A percentile compares a stretch with the other conserved stretches of the same genome.
These are phyloP conservation scores for Aureobasidium lini DNA, from an alignment of 2,329 filamentous ascomycete species.

Conservation along the genomic window DNA sequence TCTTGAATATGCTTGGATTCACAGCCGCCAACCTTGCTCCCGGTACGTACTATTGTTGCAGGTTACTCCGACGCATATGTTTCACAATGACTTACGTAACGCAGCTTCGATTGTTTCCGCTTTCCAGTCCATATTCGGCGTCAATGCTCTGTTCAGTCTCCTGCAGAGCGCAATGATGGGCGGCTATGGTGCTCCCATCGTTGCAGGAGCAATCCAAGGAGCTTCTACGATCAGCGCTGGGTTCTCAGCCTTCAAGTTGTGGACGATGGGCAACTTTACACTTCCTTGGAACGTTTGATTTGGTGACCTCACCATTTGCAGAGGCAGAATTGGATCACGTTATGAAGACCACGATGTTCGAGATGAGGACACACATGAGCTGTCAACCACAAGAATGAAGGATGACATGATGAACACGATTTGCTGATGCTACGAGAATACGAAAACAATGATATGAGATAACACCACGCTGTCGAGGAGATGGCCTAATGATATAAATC, in stretches of 20 bases:
- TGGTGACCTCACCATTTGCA: too few relatives aligned
- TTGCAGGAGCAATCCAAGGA: conserved; percentile 20
- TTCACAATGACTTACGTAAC: background rate
- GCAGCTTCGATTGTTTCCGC: conserved; percentile 21
- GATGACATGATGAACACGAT: background rate
- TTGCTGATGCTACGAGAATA: too few relatives aligned
- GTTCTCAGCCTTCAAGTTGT: background rate
- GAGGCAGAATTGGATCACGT: background rate
- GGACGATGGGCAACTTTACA: background rate
- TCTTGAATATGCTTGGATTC: background rate
- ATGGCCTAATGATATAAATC: too few relatives aligned
- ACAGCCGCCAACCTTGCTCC: background rate
- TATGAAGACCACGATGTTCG: background rate
- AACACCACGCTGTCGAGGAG: too few relatives aligned
- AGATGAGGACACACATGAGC: background rate
- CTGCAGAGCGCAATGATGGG: conserved; percentile 28
- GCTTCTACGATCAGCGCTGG: background rate
- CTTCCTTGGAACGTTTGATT: background rate
- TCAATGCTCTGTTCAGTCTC: conserved; percentile 21
- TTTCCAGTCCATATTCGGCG: conserved; percentile 21
- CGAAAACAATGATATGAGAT: too few relatives aligned
- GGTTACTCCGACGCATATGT: background rate
- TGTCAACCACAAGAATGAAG: too few relatives aligned
- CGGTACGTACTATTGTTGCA: background rate
- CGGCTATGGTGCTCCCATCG: conserved; percentile 24